Evolutionary conservation across 192 early-diverging fungal genomes (phyloP), one percentile per base, ranked within the genome.

Genomic region (Entomortierella lignicola): DNA sequence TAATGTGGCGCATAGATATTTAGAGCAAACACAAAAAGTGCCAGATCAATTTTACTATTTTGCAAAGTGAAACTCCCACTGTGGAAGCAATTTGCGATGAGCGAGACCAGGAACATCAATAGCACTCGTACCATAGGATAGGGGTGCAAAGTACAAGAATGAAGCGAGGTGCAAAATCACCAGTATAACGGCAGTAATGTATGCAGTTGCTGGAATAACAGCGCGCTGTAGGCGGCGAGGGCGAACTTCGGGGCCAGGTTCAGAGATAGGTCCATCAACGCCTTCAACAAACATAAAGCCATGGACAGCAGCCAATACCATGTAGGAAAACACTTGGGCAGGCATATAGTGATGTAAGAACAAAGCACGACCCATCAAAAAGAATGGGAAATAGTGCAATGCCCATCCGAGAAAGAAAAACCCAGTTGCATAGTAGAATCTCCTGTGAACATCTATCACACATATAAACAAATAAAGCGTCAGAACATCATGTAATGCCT

Each of bases 321-420:
- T 82, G 65, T 91, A 91, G 32, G 90, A 91, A 84, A 95, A 92
- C 63, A 97, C 91, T 41, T 91, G 89, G 6, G 92, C 89, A 1
- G 96, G 96, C 55, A 98, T 82, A 80, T 99, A 99, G 84, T 99
- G 97, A 85, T 99, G 97, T 65, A 99, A 75, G 81, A 97, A 99
- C 8, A 96, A 87, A 56, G 92, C 90, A 42, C 97, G 91, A 25
- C 94, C 96, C 93, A 96, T 95, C 48, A 95, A 63, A 77, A 94
- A 97, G 86, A 97, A 98, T 37, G 97, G 96, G 12, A 94, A 34
- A 80, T 94, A 98, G 73, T 98, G 97, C 63, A 97, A 80, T 21
- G 84, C 69, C 92, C 94, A 99, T 29, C 88, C 91, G 50, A 95
- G 69, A 65, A 93, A 91, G 70, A 98, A 87, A 86, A 97, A 97